Conservation (phyloP, 1,284 basidiomycete genomes). For the Malassezia obtusa region DNA sequence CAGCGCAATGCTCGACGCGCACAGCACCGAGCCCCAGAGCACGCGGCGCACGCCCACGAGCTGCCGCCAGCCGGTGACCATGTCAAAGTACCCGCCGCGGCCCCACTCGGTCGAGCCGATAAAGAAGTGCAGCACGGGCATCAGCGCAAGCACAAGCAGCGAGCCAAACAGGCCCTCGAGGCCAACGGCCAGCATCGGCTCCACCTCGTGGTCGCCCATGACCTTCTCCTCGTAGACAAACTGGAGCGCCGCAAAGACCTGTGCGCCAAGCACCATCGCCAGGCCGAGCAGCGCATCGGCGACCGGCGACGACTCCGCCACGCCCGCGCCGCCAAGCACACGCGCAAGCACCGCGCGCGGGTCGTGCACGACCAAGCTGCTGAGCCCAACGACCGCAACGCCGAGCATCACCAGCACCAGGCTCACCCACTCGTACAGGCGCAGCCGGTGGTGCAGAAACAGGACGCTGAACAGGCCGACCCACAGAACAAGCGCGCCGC, state of each 20-base stretch:
- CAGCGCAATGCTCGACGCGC: constrained; percentile 59
- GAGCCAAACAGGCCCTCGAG: constrained; percentile 88
- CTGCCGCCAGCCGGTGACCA: constrained; percentile 78
- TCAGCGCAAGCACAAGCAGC: constrained; percentile 62
- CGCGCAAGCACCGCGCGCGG: neutral
- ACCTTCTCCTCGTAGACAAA: constrained; percentile 80
- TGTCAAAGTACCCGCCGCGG: constrained; percentile 77
- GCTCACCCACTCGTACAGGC: constrained; percentile 62
- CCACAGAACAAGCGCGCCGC: constrained; percentile 91
- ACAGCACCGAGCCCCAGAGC: constrained; percentile 62
- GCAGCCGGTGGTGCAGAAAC: constrained; percentile 59
- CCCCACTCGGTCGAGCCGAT: constrained; percentile 52
- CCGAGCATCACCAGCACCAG: constrained; percentile 82
- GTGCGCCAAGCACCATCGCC: constrained; percentile 86
- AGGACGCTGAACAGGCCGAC: constrained; percentile 85
- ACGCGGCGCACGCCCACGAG: constrained; percentile 71
- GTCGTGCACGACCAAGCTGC: constrained; percentile 54
- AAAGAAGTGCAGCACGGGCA: constrained; percentile 61
- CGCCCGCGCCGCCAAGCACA: neutral
- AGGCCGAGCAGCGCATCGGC: constrained; percentile 55
- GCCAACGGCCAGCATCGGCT: constrained; percentile 85
- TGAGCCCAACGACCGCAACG: constrained; percentile 79
- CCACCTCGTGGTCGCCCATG: constrained; percentile 73
- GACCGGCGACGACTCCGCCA: neutral
- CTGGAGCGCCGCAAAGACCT: constrained; percentile 82